Percentiles rank a stretch among this genome's conserved stretches.
phyloP scores from a whole-genome alignment of 2,329 filamentous ascomycete species.

The Aspergillus ochraceus region DNA sequence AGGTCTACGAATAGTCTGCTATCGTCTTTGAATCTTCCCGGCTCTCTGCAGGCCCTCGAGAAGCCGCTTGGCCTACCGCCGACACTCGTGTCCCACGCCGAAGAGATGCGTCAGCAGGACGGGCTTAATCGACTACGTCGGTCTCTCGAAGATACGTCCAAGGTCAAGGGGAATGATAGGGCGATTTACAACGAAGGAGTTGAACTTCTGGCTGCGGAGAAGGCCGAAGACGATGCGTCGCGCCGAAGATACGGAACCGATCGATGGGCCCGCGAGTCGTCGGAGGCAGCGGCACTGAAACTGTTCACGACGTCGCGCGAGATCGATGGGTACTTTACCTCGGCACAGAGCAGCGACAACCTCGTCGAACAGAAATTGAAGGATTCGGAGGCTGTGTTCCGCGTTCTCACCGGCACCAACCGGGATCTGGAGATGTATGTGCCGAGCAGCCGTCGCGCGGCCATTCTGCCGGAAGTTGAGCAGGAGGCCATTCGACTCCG shows the following conservation, averaged over 20 bases:
- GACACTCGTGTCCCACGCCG: constrained; percentile 81
- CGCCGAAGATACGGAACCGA: constrained; percentile 81
- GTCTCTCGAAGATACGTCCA: constrained; percentile 85
- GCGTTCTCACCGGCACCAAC: constrained; percentile 75
- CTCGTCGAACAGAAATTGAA: constrained; percentile 76
- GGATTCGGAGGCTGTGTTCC: constrained; percentile 71
- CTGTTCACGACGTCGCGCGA: constrained; percentile 74
- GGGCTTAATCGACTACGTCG: constrained; percentile 74
- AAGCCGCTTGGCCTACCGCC: constrained; percentile 90
- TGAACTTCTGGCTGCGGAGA: constrained; percentile 73
- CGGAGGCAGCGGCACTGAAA: constrained; percentile 68
- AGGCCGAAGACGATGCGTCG: constrained; percentile 76
- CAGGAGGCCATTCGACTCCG: constrained; percentile 75
- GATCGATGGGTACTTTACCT: constrained; percentile 83
- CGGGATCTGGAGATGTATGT: constrained; percentile 84
- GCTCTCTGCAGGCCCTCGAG: constrained; percentile 89
- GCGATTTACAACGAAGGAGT: constrained; percentile 81
- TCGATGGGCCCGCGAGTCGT: constrained; percentile 73
- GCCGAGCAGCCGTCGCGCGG: constrained; percentile 76
- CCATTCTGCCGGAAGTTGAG: constrained; percentile 78
- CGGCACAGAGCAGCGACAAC: constrained; percentile 65
- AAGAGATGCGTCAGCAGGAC: constrained; percentile 90
- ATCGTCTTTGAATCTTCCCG: constrained; percentile 81
- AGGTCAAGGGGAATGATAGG: constrained; percentile 77
- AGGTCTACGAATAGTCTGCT: constrained; percentile 53